Evolutionary conservation across 371 early-diverging fungal species (phyloP), one percentile per base, ranked within the genome.

Genomic region (Mucor velutinosus): DNA sequence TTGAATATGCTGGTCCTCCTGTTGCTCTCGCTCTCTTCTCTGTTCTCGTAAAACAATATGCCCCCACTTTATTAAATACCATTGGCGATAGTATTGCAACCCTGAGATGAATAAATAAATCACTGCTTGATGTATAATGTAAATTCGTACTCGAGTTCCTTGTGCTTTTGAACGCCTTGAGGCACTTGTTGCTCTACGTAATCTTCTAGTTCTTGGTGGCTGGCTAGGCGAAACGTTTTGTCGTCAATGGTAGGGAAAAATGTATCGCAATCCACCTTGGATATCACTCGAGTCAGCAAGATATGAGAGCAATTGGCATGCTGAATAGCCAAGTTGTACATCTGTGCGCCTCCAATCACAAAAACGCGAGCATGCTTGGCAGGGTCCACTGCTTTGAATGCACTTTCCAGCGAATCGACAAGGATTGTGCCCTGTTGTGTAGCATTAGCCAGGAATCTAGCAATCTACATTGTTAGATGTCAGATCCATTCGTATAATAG

Each of bases 301-400:
- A 92, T 80, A 49, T 81, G 77, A 0, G 76, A 59, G 64, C 92
- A 90, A 0, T 71, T 59, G 7, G 80, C 72, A 29, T 84, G 83
- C 8, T 68, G 67, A 21, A 92, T 68, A 7, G 87, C 86, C 39
- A 82, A 78, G 1, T 65, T 66, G 65, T 93, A 93, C 37, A 92
- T 76, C 45, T 84, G 79, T 11, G 82, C 84, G 5, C 93, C 93
- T 37, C 93, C 93, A 60, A 91, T 85, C 7, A 90, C 75, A 70
- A 87, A 90, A 5, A 81, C 66, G 4, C 80, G 74, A 4, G 77
- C 74, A 59, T 57, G 66, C 17, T 70, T 45, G 47, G 64, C 17
- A 32, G 47, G 30, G 6, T 69, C 65, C 8, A 70, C 56, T 6
- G 77, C 70, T 25, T 79, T 64, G 3, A 92, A 56, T 0, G 90